Conservation (phyloP, 768 basidiomycete genomes). For the Boletellus sp. region DNA sequence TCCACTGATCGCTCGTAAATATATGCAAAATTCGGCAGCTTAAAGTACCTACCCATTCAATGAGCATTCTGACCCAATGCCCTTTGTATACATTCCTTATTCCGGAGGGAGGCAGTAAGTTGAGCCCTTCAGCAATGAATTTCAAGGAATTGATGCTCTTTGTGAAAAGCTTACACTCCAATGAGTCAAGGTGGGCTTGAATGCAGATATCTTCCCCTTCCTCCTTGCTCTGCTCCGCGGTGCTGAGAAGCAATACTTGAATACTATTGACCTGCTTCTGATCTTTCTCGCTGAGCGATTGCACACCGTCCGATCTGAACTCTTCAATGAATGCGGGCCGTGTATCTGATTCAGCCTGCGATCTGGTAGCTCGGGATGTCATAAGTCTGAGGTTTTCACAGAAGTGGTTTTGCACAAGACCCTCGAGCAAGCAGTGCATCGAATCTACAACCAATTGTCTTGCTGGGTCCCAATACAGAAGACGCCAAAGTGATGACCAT, state of each 20-base stretch:
- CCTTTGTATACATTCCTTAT: background rate
- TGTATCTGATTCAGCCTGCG: background rate
- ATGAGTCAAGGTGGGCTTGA: background rate
- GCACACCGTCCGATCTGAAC: background rate
- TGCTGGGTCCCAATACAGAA: background rate
- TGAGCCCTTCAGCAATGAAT: background rate
- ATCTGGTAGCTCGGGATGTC: no score
- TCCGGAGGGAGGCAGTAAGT: background rate
- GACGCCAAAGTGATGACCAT: background rate
- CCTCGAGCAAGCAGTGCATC: background rate
- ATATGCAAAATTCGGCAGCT: no score
- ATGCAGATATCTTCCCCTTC: no score
- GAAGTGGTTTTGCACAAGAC: background rate
- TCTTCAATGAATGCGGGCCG: background rate
- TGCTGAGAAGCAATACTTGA: background rate
- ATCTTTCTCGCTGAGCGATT: background rate
- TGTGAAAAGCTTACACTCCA: background rate
- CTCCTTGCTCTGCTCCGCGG: background rate
- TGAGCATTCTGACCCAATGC: background rate
- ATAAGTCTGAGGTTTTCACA: background rate
- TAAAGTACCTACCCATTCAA: background rate
- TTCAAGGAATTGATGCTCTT: no score
- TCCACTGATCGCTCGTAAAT: no score
- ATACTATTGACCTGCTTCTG: background rate
- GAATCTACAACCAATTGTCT: background rate